Percentiles rank a stretch among this genome's conserved stretches.
phyloP scores from a whole-genome alignment of 108 stramenopile genomes.

The Cyclostephanos tholiformis region DNA sequence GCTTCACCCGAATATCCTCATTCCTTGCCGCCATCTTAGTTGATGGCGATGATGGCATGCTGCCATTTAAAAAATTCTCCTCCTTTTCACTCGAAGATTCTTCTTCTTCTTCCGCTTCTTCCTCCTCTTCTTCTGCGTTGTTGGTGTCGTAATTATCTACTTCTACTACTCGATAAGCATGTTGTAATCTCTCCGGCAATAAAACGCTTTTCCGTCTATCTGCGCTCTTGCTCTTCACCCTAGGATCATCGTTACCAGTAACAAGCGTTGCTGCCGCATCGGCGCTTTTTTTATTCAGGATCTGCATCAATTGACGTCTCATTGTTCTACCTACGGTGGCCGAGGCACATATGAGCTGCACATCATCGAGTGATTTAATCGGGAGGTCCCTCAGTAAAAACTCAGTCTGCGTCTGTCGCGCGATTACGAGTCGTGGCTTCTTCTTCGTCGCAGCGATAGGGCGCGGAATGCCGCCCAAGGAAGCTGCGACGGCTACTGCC shows the following conservation, averaged over 20 bases:
- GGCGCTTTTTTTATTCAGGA: constrained; percentile 57
- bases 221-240: constrained; percentile 63
- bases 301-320: constrained; percentile 73
- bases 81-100: neutral
- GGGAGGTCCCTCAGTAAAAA: constrained; percentile 46
- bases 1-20: constrained; percentile 33
- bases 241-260: constrained; percentile 65
- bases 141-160: neutral
- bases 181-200: constrained; percentile 60
- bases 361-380: constrained; percentile 34
- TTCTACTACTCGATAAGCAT: constrained; percentile 47
- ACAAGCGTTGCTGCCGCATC: constrained; percentile 68
- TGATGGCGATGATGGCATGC: constrained; percentile 4
- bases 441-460: constrained; percentile 16
- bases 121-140: constrained; percentile 8
- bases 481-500: neutral
- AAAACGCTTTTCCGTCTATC: constrained; percentile 52
- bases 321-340: constrained; percentile 78
- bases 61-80: neutral
- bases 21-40: constrained; percentile 39
- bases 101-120: neutral
- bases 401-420: constrained; percentile 51
- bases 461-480: constrained; percentile 3
- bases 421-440: constrained; percentile 29
- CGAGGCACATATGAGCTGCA: constrained; percentile 71